Base-by-base conservation (phyloP, 2,329 filamentous ascomycete species). In the Penicillium sclerotigenum region DNA sequence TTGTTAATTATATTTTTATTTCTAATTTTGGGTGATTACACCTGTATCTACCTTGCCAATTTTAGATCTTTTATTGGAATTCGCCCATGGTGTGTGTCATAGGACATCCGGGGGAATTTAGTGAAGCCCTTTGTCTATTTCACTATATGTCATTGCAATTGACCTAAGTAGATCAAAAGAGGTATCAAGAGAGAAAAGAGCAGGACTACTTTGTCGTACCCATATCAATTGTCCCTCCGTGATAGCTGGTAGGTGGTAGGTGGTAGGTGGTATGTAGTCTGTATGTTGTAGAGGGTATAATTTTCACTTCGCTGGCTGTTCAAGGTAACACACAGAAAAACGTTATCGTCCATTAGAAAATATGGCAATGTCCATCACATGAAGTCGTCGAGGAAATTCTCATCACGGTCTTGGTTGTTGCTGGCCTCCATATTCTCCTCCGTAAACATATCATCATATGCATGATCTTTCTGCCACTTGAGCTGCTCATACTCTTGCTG, bases 391-490 rank as follows among this genome's bases (percentile, higher is more conserved):
- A 90, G 92, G 71, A 77, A 79, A 58, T 90, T 80, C 57, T 86
- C 83, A 60, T 83, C 81, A 14, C 91, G 84, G 68, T 96, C 86
- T 75, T 97, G 90, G 74, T 99, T 99, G 77, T 87, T 96, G 53
- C 86, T 85, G 22, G 74, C 77, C 41, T 85, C 85, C 78, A 96
- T 81, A 66, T 89, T 88, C 56, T 96, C 90, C 52, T 95, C 91
- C 5, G 83, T 85, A 73, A 96, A 91, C 52, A 97, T 75, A 45
- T 96, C 91, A 71, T 97, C 94, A 73, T 99, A 99, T 2, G 92
- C 93, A 76, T 99, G 93, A n/a, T 96, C 91, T 76, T 94, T 94
- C 75, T 96, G 90, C 82, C 87, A 96, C 74, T 95, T 95, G 76
- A 93, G 84, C 75, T 95, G 88, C 74, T 90, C 89, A 62, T 90